These are phyloP conservation scores for Podaxis sp. DNA, from an alignment of 768 basidiomycete species.

Conservation along the genomic window DNA sequence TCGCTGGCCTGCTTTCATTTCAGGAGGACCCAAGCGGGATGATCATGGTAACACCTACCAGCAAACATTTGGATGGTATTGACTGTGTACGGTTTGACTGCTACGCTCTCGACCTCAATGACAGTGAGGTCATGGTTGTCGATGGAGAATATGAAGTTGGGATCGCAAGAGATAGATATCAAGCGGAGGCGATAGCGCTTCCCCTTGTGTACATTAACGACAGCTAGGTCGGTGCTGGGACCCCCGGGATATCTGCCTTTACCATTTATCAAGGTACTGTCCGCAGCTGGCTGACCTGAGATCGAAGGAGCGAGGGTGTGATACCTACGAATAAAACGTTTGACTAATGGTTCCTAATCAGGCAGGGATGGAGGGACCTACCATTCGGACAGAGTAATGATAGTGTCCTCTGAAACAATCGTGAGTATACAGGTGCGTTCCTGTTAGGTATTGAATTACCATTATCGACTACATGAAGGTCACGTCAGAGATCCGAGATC, in stretches of 20 bases:
- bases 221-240: constrained; percentile 35
- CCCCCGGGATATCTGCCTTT: constrained; percentile 44
- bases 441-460: background rate
- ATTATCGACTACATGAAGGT: background rate
- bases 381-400: constrained; percentile 54
- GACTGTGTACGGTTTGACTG: constrained; percentile 30
- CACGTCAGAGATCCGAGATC: background rate
- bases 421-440: background rate
- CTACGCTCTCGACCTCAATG: constrained; percentile 42
- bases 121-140: constrained; percentile 38
- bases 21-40: background rate
- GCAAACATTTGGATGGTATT: constrained; percentile 41
- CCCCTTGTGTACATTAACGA: constrained; percentile 40
- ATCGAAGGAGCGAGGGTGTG: constrained; percentile 27
- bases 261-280: constrained; percentile 56
- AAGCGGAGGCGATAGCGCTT: constrained; percentile 55
- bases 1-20: constrained; percentile 28
- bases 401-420: constrained; percentile 26
- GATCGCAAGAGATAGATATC: constrained; percentile 48
- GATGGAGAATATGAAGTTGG: constrained; percentile 42
- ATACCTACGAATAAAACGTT: constrained; percentile 27
- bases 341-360: background rate
- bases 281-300: constrained; percentile 18
- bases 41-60: constrained; percentile 14
- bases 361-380: constrained; percentile 14